Conservation (phyloP, 495 filamentous ascomycete genomes). For the Penicillium riverlandense region DNA sequence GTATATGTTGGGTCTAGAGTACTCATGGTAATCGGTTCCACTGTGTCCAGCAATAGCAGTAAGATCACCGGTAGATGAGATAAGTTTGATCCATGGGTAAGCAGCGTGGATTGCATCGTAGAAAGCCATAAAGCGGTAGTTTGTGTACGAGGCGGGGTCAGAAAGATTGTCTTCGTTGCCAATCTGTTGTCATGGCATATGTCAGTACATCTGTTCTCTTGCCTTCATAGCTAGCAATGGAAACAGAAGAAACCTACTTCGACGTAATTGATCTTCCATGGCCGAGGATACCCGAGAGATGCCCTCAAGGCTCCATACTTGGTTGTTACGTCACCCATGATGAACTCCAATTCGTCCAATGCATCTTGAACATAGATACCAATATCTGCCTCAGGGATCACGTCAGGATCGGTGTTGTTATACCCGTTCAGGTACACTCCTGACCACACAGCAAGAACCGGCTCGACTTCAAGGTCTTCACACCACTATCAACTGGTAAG, state of each 20-base stretch:
- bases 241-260: slow-evolving; percentile 19
- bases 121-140: slow-evolving; percentile 51
- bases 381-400: slow-evolving; percentile 18
- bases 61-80: slow-evolving; percentile 37
- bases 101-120: slow-evolving; percentile 47
- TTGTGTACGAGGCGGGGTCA: slow-evolving; percentile 47
- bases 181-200: slow-evolving; percentile 15
- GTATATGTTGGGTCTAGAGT: slow-evolving; percentile 35
- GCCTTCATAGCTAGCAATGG: too few species aligned
- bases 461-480: slow-evolving; percentile 49
- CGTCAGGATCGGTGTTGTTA: slow-evolving; percentile 3
- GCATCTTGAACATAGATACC: slow-evolving; percentile 40
- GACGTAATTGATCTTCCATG: slow-evolving; percentile 51
- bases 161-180: slow-evolving; percentile 56
- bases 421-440: slow-evolving; percentile 49
- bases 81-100: slow-evolving; percentile 57
- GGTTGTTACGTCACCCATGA: slow-evolving; percentile 46
- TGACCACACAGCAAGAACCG: slow-evolving; percentile 47
- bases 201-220: too few species aligned
- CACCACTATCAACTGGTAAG: slow-evolving; percentile 33
- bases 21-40: slow-evolving; percentile 37
- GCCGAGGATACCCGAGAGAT: slow-evolving; percentile 47
- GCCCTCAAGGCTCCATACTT: slow-evolving; percentile 52
- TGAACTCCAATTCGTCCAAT: slow-evolving; percentile 58
- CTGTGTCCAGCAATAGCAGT: slow-evolving; percentile 23